Conservation (phyloP, 805 yeast genomes). For the Torulaspora franciscae region DNA sequence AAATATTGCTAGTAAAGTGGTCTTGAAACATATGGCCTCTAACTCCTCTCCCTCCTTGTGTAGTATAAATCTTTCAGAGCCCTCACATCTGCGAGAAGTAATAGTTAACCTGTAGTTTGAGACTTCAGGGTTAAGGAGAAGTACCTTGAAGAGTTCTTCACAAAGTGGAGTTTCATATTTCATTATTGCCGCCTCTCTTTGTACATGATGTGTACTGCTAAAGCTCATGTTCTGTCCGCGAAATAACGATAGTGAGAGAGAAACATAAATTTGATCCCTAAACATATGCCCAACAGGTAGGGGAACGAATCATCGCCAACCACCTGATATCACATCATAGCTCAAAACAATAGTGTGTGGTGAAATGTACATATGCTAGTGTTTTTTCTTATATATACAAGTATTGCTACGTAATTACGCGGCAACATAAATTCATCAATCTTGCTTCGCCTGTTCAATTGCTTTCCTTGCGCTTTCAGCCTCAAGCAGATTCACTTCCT, state of each 20-base stretch:
- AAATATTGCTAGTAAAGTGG: conserved; percentile 29
- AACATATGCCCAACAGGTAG: neutral
- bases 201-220: neutral
- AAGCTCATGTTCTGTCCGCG: neutral
- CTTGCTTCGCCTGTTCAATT: conserved; percentile 21
- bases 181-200: neutral
- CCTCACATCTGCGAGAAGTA: conserved; percentile 18
- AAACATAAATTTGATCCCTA: neutral
- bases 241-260: too few relatives aligned
- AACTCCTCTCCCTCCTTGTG: conserved; percentile 10
- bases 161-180: conserved; percentile 7
- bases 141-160: conserved; percentile 15
- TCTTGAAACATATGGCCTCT: conserved; percentile 37
- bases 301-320: neutral
- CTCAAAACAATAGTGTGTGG: neutral
- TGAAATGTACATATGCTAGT: neutral
- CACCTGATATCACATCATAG: too few relatives aligned
- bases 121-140: conserved; percentile 6
- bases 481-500: conserved; percentile 41
- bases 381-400: conserved; percentile 7
- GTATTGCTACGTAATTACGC: conserved; percentile 2
- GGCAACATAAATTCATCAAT: neutral
- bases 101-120: conserved; percentile 15
- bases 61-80: conserved; percentile 10
- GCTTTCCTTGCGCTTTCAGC: conserved; percentile 24